Conservation (phyloP, 257 asterid genomes). For the Primulina eburnea region DNA sequence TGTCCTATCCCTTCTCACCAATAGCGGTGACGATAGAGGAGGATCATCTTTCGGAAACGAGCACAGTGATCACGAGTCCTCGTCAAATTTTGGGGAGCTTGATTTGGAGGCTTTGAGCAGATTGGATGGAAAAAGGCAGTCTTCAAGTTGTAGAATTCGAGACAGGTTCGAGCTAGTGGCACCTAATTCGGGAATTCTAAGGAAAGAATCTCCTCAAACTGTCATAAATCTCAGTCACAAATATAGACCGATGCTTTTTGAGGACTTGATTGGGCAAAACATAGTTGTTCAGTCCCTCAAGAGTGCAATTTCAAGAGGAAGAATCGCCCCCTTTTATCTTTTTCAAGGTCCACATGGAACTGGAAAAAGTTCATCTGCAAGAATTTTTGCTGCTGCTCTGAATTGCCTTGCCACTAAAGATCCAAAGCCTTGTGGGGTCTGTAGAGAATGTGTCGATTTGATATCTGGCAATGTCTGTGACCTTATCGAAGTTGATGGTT, state of each 20-base stretch:
- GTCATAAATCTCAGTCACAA: conserved; percentile 73
- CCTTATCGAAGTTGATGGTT: conserved; percentile 69
- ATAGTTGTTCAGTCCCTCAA: conserved; percentile 73
- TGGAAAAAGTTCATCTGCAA: conserved; percentile 83
- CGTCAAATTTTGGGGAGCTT: conserved; percentile 70
- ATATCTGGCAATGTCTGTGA: conserved; percentile 63
- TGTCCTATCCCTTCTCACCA: conserved; percentile 67
- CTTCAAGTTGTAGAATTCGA: conserved; percentile 74
- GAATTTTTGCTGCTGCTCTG: conserved; percentile 81
- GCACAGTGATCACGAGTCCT: conserved; percentile 66
- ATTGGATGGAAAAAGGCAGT: conserved; percentile 81
- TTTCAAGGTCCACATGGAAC: conserved; percentile 98
- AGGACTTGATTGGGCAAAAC: conserved; percentile 82
- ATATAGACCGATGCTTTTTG: conserved; percentile 82
- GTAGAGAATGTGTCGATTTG: conserved; percentile 73
- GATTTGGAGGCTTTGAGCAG: conserved; percentile 86
- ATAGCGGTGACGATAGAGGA: conserved; percentile 37
- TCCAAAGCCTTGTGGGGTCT: conserved; percentile 85
- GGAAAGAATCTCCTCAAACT: conserved; percentile 62
- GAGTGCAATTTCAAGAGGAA: conserved; percentile 60
- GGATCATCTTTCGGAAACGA: conserved; percentile 52
- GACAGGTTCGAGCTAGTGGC: conserved; percentile 64
- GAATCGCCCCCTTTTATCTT: conserved; percentile 79
- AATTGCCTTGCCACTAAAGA: conserved; percentile 86
- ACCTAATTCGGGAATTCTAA: conserved; percentile 39